Conservation (phyloP, 2,329 filamentous ascomycete genomes). For the Colletotrichum sansevieriae region DNA sequence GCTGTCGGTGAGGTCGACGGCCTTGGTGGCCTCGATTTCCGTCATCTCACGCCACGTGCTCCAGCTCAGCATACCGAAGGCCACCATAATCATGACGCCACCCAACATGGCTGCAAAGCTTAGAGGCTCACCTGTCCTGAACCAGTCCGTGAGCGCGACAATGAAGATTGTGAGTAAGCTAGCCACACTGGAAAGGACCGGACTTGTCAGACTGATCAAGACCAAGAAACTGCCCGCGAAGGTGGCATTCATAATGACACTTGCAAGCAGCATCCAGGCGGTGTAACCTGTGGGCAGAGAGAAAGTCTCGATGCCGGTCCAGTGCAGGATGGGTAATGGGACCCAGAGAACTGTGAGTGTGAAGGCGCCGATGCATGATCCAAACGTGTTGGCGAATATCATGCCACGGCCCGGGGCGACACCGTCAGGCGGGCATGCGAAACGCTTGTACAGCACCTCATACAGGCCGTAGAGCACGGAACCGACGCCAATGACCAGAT, state of each 20-base stretch:
- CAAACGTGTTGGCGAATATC: slow-evolving; percentile 95
- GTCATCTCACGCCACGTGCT: slow-evolving; percentile 95
- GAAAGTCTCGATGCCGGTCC: slow-evolving; percentile 83
- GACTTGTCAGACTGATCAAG: slow-evolving; percentile 91
- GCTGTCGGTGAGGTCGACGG: slow-evolving; percentile 58
- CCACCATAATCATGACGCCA: slow-evolving; percentile 87
- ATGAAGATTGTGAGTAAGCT: slow-evolving; percentile 97
- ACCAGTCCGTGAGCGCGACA: slow-evolving; percentile 91
- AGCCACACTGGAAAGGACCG: slow-evolving; percentile 92
- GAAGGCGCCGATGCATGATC: slow-evolving; percentile 86
- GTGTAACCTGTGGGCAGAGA: slow-evolving; percentile 83
- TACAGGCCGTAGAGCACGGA: slow-evolving; percentile 96
- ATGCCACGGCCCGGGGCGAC: slow-evolving; percentile 88
- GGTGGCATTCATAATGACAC: slow-evolving; percentile 86
- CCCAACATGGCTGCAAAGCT: slow-evolving; percentile 82
- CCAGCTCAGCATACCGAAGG: slow-evolving; percentile 89
- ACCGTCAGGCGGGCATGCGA: slow-evolving; percentile 92
- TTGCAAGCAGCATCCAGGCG: slow-evolving; percentile 83
- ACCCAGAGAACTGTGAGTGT: slow-evolving; percentile 92
- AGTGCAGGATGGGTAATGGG: slow-evolving; percentile 86
- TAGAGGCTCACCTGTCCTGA: slow-evolving; percentile 82
- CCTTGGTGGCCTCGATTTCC: slow-evolving; percentile 78
- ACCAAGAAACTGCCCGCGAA: slow-evolving; percentile 96
- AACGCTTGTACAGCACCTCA: slow-evolving; percentile 95
- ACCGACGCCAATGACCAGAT: slow-evolving; percentile 90